Conservation (phyloP, 306 rosid genomes). For the Cercis canadensis region DNA sequence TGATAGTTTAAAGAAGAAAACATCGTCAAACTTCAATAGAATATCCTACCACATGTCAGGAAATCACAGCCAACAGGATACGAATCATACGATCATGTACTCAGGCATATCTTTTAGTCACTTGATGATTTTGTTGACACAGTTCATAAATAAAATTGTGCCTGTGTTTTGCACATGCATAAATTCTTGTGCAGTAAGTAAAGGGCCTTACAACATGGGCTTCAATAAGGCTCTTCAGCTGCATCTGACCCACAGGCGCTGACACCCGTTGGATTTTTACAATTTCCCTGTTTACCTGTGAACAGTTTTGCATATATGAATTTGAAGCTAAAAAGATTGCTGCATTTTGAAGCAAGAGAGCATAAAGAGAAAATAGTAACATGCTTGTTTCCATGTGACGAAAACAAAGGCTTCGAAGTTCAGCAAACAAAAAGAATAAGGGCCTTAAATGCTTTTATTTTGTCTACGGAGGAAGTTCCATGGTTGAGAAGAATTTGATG, state of each 20-base stretch:
- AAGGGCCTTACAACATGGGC: slow-evolving; percentile 90
- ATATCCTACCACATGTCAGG: not conserved
- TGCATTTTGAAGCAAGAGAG: not conserved
- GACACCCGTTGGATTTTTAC: slow-evolving; percentile 90
- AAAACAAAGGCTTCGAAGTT: slow-evolving; percentile 9
- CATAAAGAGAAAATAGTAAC: slow-evolving; percentile 12
- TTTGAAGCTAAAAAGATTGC: not conserved
- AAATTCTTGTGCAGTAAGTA: slow-evolving; percentile 31
- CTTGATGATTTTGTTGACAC: not conserved
- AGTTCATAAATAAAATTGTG: not conserved
- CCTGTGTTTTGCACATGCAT: slow-evolving; percentile 17
- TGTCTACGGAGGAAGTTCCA: not conserved
- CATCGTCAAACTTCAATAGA: not conserved
- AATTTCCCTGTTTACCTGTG: slow-evolving; percentile 91
- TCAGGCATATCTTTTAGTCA: not conserved
- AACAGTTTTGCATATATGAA: slow-evolving; percentile 32
- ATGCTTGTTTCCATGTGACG: slow-evolving; percentile 12
- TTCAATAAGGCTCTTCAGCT: slow-evolving; percentile 89
- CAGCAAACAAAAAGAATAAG: not conserved
- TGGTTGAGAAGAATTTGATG: not conserved
- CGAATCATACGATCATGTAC: not conserved
- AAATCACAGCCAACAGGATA: not conserved
- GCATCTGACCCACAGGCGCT: slow-evolving; percentile 93
- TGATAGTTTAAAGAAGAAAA: not conserved
- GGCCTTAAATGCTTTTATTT: too few relatives aligned